Evolutionary conservation across 495 filamentous ascomycete species (phyloP), one percentile per base, ranked within the genome.

Genomic region (Filosporella fistucella): DNA sequence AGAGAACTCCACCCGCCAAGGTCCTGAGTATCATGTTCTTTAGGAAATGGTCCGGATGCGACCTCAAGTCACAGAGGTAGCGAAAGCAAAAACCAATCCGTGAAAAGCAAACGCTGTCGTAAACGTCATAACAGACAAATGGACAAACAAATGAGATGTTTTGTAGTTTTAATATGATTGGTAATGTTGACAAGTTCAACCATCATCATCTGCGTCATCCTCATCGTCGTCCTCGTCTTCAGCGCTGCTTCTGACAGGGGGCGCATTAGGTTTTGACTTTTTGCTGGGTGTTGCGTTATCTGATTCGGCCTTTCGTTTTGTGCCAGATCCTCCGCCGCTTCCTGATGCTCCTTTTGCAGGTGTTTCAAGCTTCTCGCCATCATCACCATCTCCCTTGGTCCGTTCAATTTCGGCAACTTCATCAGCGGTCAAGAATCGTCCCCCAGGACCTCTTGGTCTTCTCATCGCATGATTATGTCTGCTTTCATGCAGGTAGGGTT

Each of bases 401-500:
- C 66, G 79, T 57, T 97, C 93, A 70, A 97, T 93, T 30, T 86
- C 84, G 6, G 86, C 86, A 16, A 97, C 93, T 62, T 98, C 93
- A 33, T 99, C 93, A n/a, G 93, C 91, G 0, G 93, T 99, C 67
- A 99, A 66, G 75, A 99, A 99, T 25, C 93, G 80, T 28, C 93
- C 93, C 38, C 93, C 93, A n/a, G 93, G 93, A 10, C 93, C 93
- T 61, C 93, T 82, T 18, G 93, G 93, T 54, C 93, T 77, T 29
- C 94, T 80, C 93, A 99, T 99, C 8, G 93, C 93, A 64, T 99
- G 93, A 58, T 99, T 99, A 61, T 99, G 93, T 56, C 93, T 77
- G n/a, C 93, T 97, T 62, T 99, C 93, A 68, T 99, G 93, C 28
- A 99, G 75, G 55, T 99, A 99, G 7, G 93, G 93, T 64, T 96